phyloP scores from a whole-genome alignment of 2,329 filamentous ascomycete genomes.

The Escovopsis sp. region DNA sequence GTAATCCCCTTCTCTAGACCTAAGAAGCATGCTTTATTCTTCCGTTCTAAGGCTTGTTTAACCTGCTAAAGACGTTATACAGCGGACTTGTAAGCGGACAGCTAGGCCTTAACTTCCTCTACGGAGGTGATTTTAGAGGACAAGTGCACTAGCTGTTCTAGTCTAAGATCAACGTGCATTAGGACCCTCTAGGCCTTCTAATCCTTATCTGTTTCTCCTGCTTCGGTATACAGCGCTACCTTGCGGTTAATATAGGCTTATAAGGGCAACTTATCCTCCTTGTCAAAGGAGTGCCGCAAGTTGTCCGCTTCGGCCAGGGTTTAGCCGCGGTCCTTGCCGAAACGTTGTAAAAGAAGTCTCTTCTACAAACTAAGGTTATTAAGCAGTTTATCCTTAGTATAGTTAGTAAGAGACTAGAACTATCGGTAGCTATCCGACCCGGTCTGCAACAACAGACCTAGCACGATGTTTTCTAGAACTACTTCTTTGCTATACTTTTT shows the following conservation, averaged over 20 bases:
- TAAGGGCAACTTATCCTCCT: neutral
- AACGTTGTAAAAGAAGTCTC: too few relatives aligned
- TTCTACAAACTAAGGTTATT: too few relatives aligned
- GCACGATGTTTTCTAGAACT: too few relatives aligned
- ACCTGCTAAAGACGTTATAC: neutral
- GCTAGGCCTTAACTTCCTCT: neutral
- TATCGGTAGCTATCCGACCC: too few relatives aligned
- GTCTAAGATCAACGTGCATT: too few relatives aligned
- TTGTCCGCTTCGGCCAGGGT: neutral
- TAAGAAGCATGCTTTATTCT: too few relatives aligned
- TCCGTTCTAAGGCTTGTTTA: neutral
- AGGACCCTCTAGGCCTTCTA: neutral
- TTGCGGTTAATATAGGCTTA: neutral
- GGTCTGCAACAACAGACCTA: too few relatives aligned
- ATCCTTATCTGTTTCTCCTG: neutral
- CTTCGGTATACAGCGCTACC: neutral
- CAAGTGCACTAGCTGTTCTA: neutral
- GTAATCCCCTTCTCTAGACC: neutral
- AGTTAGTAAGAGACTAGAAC: too few relatives aligned
- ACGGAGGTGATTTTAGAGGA: too few relatives aligned
- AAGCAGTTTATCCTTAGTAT: too few relatives aligned
- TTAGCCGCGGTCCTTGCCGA: neutral
- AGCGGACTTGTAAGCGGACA: too few relatives aligned
- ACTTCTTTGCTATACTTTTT: neutral
- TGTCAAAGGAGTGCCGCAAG: neutral